These are phyloP conservation scores for Fusarium annulatum DNA, from an alignment of 2,329 filamentous ascomycete genomes.

Conservation along the genomic window DNA sequence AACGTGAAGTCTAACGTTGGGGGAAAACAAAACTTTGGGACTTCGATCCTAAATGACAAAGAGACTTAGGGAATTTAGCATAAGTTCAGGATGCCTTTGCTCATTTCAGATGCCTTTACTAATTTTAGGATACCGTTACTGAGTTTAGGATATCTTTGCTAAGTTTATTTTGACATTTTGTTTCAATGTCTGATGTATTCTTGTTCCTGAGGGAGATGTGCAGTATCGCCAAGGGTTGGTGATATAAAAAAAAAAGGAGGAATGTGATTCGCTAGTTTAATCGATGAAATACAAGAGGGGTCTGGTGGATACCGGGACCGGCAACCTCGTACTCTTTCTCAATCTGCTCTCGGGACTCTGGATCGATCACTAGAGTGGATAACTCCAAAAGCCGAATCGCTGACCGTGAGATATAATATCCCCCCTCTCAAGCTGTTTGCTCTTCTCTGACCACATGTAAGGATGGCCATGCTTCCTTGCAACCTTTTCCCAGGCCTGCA, in stretches of 20 bases:
- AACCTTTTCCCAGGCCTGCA: neutral
- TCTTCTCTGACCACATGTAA: neutral
- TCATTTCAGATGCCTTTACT: too few relatives aligned
- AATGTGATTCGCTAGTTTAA: neutral
- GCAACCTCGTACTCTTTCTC: neutral
- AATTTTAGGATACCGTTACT: too few relatives aligned
- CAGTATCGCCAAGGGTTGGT: neutral
- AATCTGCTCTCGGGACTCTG: neutral
- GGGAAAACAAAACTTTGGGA: too few relatives aligned
- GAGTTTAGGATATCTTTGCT: too few relatives aligned
- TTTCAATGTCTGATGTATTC: too few relatives aligned
- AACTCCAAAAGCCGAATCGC: neutral
- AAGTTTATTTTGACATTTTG: too few relatives aligned
- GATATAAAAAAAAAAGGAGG: accelerated
- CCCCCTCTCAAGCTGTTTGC: too few relatives aligned
- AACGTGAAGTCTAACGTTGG: too few relatives aligned
- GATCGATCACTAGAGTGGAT: neutral
- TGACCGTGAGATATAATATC: neutral
- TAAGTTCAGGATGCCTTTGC: too few relatives aligned
- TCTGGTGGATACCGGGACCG: neutral
- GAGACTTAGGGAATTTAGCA: too few relatives aligned
- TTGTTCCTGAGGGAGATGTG: neutral
- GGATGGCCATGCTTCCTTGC: neutral
- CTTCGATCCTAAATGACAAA: too few relatives aligned
- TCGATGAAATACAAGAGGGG: neutral